Conservation (phyloP, 371 early-diverging fungal genomes). For the Rhizopus microsporus region DNA sequence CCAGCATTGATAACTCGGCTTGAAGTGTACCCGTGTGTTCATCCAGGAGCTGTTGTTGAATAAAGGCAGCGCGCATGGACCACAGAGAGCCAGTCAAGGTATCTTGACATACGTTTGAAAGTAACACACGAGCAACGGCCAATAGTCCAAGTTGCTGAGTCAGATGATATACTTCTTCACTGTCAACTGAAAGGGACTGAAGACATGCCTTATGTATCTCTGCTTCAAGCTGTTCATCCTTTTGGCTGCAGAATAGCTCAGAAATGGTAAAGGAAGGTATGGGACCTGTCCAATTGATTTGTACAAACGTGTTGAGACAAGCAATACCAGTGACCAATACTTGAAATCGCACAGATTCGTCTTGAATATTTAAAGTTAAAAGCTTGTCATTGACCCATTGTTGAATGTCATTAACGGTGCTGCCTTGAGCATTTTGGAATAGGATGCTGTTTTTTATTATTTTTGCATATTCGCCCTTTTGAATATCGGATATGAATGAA, state of each 20-base stretch:
- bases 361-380: constrained; percentile 3
- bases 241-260: constrained; percentile 23
- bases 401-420: constrained; percentile 20
- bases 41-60: constrained; percentile 87
- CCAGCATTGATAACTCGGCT: constrained; percentile 40
- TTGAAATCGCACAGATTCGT: constrained; percentile 18
- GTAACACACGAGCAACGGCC: constrained; percentile 61
- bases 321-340: constrained; percentile 58
- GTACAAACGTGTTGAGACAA: constrained; percentile 63
- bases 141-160: constrained; percentile 71
- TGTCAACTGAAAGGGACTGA: constrained; percentile 66
- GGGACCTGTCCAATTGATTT: constrained; percentile 74
- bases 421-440: constrained; percentile 14
- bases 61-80: constrained; percentile 70
- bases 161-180: constrained; percentile 85
- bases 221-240: constrained; percentile 22
- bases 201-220: constrained; percentile 39
- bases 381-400: constrained; percentile 26
- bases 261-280: constrained; percentile 45
- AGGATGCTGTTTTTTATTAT: constrained; percentile 31
- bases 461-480: constrained; percentile 35
- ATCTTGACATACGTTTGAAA: constrained; percentile 46
- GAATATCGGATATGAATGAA: constrained; percentile 19
- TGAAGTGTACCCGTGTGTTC: constrained; percentile 77
- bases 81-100: constrained; percentile 65